Evolutionary conservation across 2,329 filamentous ascomycete genomes (phyloP).

Genomic region (Epichloe amarillans): DNA sequence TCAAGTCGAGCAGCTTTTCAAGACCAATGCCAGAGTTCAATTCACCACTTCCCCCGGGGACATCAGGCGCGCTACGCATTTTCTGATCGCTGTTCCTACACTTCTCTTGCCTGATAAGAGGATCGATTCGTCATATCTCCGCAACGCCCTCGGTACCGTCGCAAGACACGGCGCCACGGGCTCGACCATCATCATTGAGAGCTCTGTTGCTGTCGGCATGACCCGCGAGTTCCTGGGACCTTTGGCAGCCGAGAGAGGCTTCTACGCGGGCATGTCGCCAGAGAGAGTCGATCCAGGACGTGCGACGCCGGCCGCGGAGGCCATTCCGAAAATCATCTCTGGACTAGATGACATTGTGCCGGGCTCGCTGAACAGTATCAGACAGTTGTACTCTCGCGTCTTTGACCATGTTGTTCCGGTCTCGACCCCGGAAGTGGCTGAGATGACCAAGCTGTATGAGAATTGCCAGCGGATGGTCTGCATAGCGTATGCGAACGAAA

Average conservation of each 20-base stretch:
- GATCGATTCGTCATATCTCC: constrained; percentile 33
- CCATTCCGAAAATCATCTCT: constrained; percentile 40
- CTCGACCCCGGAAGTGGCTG: constrained; percentile 38
- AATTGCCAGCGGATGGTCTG: constrained; percentile 43
- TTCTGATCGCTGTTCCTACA: constrained; percentile 41
- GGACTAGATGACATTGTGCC: constrained; percentile 34
- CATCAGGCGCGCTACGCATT: constrained; percentile 32
- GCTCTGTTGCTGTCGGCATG: constrained; percentile 41
- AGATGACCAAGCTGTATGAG: constrained; percentile 46
- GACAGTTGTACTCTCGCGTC: constrained; percentile 29
- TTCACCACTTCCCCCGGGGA: constrained; percentile 27
- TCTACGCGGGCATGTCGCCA: constrained; percentile 37
- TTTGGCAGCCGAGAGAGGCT: constrained; percentile 26
- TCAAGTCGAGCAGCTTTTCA: constrained; percentile 18
- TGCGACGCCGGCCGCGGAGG: constrained; percentile 21
- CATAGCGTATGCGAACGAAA: constrained; percentile 42
- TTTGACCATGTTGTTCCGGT: constrained; percentile 36
- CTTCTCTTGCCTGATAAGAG: constrained; percentile 31
- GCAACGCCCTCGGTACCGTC: constrained; percentile 29
- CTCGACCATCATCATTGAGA: constrained; percentile 37
- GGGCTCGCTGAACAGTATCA: constrained; percentile 30
- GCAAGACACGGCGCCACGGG: constrained; percentile 27
- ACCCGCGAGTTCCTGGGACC: constrained; percentile 35
- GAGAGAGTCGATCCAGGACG: constrained; percentile 41
- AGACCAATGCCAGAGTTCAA: constrained; percentile 14